Base-by-base conservation (phyloP, 768 basidiomycete species). In the Xerocomellus dryophilus region DNA sequence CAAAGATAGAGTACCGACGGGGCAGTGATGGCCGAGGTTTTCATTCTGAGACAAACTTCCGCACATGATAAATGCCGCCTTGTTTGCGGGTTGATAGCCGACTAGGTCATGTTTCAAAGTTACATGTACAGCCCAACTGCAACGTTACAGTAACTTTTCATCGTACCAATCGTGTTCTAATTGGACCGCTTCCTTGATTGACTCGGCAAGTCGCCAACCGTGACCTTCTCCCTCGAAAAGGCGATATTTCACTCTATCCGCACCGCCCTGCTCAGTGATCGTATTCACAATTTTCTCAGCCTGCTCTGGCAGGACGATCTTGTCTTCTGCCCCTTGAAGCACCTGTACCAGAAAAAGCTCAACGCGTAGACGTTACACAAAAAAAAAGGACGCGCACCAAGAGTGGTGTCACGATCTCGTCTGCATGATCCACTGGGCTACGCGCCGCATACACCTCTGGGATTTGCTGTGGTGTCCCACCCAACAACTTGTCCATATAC, bases 251-350 rank as follows among this genome's bases (percentile, higher is more conserved):
- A 74, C 74, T 20, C 55, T 57, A 25, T 66, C 61, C 12, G 34
- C 47, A 17, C 64, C 66, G 0, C 66, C 61, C 0, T 43, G 57
- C 23, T 43, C 48, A 8, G 55, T 38, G 53, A 66, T 65, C 56
- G 57, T 66, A 17, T 64, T 57, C 44, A 72, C 68, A 32, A 71
- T 73, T 6, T 59, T 61, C 44, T 65, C 54, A 0, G 88, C 79
- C 62, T 91, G 88, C 17, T 74, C 77, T 4, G 83, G 85, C 0
- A 82, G 88, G 0, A 91, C 90, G 31, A 88, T 77, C 54, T 69
- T 72, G 66, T 88, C 86, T 1, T 74, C 65, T 1, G 77, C 72
- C 8, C 87, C 87, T 71, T 90, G 87, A n/a, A 89, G 69, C 20
- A 88, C 79, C 87, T 88, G 50, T 41, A 44, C 7, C 20, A 57